Evolutionary conservation across 2,329 filamentous ascomycete species (phyloP).

Genomic region (Pseudocercospora pini-densiflorae): DNA sequence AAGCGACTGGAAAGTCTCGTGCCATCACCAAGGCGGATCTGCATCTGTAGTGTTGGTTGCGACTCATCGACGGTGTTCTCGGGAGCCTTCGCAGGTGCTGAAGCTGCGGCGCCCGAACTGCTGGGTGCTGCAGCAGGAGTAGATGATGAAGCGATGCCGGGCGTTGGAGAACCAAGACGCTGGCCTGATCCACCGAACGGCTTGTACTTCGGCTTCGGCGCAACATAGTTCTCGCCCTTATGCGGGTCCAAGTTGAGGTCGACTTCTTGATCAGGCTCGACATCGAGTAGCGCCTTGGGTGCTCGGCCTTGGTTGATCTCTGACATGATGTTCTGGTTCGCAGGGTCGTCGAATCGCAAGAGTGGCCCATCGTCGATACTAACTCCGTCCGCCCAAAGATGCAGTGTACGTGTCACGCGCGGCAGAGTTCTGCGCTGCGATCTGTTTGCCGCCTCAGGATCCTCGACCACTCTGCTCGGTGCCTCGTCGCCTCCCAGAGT

Average conservation of each 20-base stretch:
- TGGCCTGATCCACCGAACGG: conserved; percentile 75
- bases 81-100: conserved; percentile 41
- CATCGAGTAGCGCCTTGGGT: conserved; percentile 77
- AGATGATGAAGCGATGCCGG: conserved; percentile 57
- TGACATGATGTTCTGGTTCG: conserved; percentile 70
- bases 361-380: conserved; percentile 82
- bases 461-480: conserved; percentile 70
- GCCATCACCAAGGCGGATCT: conserved; percentile 79
- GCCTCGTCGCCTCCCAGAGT: conserved; percentile 79
- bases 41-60: conserved; percentile 70
- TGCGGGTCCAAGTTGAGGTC: conserved; percentile 77
- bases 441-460: conserved; percentile 53
- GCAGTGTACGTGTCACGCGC: conserved; percentile 70
- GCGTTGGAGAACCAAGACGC: conserved; percentile 76
- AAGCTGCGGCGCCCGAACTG: conserved; percentile 43
- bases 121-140: conserved; percentile 33
- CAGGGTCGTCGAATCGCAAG: conserved; percentile 77
- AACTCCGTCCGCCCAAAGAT: conserved; percentile 84
- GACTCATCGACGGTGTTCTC: conserved; percentile 64
- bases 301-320: conserved; percentile 80
- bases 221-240: conserved; percentile 73
- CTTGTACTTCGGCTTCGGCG: conserved; percentile 74
- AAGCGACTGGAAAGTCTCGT: conserved; percentile 78
- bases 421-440: conserved; percentile 45
- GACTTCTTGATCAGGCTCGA: conserved; percentile 73